Evolutionary conservation across 2,329 filamentous ascomycete genomes (phyloP).

Genomic region (Calonectria leucothoes): DNA sequence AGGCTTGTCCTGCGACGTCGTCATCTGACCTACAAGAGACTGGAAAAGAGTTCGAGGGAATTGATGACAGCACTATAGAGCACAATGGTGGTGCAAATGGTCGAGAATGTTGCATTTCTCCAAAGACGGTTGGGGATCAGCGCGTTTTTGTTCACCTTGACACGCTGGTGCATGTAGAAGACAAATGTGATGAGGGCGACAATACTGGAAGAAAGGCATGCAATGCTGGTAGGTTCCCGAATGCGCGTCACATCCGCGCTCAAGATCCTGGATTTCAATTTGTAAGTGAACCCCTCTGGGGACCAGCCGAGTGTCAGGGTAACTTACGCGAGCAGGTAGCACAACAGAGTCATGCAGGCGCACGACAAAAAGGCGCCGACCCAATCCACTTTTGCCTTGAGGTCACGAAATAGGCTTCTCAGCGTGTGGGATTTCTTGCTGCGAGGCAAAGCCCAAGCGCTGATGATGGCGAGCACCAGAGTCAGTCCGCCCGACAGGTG

Average conservation of each 20-base stretch:
- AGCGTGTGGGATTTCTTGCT: slow-evolving; percentile 34
- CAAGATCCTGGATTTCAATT: slow-evolving; percentile 39
- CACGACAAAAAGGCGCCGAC: slow-evolving; percentile 59
- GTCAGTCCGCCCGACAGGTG: slow-evolving; percentile 50
- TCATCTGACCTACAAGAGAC: slow-evolving; percentile 55
- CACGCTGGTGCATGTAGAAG: slow-evolving; percentile 65
- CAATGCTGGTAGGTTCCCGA: slow-evolving; percentile 53
- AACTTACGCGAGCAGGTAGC: slow-evolving; percentile 62
- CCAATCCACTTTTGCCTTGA: slow-evolving; percentile 62
- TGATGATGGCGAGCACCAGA: slow-evolving; percentile 47
- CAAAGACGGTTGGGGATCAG: slow-evolving; percentile 71
- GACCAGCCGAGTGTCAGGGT: neutral
- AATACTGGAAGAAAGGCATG: slow-evolving; percentile 55
- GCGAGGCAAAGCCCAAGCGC: slow-evolving; percentile 47
- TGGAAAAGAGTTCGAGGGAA: slow-evolving; percentile 57
- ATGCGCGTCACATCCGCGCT: slow-evolving; percentile 53
- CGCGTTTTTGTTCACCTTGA: slow-evolving; percentile 58
- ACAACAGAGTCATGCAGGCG: slow-evolving; percentile 57
- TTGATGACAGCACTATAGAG: slow-evolving; percentile 58
- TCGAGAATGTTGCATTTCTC: slow-evolving; percentile 66
- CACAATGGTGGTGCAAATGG: slow-evolving; percentile 63
- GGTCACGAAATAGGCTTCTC: slow-evolving; percentile 33
- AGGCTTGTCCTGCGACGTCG: neutral
- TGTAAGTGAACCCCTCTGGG: neutral
- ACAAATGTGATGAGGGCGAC: slow-evolving; percentile 61